These are phyloP conservation scores for Quercus tomentella DNA, from an alignment of 331 rosid species.

Conservation along the genomic window DNA sequence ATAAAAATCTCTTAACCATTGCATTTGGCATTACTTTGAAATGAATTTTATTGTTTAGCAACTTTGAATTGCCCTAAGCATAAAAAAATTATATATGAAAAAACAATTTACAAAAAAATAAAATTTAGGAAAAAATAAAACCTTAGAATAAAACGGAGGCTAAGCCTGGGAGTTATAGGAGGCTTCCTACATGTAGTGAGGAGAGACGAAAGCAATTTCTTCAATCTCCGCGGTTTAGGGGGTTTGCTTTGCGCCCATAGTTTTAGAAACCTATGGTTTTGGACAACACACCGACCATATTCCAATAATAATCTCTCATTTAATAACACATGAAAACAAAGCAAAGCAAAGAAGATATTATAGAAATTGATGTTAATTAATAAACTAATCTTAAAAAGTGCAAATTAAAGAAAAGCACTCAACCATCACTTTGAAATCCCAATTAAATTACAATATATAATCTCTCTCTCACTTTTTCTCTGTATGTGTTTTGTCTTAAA, in stretches of 20 bases:
- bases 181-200: no score
- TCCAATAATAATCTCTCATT: neutral
- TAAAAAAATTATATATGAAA: no score
- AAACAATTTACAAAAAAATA: no score
- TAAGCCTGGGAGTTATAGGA: no score
- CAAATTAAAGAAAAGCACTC: constrained; percentile 11
- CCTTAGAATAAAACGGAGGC: no score
- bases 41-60: no score
- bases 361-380: neutral
- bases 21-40: no score
- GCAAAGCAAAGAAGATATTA: neutral
- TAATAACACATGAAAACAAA: constrained; percentile 8
- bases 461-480: neutral
- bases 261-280: constrained; percentile 4
- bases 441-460: neutral
- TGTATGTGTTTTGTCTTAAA: neutral
- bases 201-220: neutral
- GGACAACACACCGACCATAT: constrained; percentile 19
- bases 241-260: no score
- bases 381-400: neutral
- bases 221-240: neutral
- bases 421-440: neutral
- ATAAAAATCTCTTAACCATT: no score
- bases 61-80: no score
- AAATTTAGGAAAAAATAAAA: no score